phyloP scores from a whole-genome alignment of 176 grass and related monocot species.

The Aechmea fasciata region DNA sequence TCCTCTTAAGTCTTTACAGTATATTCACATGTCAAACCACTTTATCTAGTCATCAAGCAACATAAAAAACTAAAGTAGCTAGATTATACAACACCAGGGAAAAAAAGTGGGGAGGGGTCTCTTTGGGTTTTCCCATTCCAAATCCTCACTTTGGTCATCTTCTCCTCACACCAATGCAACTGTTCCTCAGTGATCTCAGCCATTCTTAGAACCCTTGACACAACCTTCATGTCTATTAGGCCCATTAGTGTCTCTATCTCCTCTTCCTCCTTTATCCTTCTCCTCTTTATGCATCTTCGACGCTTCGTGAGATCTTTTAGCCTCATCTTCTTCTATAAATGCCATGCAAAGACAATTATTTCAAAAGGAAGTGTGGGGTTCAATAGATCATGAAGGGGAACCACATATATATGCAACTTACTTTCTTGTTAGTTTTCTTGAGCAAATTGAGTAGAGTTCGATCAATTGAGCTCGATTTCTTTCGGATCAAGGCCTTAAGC shows the following conservation, averaged over 20 bases:
- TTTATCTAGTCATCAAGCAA: slow-evolving; percentile 46
- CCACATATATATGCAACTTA: slow-evolving; percentile 23
- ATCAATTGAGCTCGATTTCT: slow-evolving; percentile 29
- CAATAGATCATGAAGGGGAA: not conserved
- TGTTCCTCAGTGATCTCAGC: slow-evolving; percentile 59
- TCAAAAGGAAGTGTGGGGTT: not conserved
- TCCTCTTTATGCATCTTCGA: slow-evolving; percentile 50
- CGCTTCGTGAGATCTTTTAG: slow-evolving; percentile 56
- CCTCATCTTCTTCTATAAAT: slow-evolving; percentile 54
- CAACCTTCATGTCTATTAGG: slow-evolving; percentile 69
- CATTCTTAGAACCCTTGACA: slow-evolving; percentile 75
- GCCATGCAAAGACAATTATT: not conserved
- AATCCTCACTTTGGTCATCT: slow-evolving; percentile 65
- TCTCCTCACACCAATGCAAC: slow-evolving; percentile 91
- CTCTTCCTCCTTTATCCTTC: slow-evolving; percentile 46
- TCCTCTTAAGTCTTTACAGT: slow-evolving; percentile 28
- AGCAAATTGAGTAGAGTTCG: slow-evolving; percentile 25
- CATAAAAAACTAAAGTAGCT: slow-evolving; percentile 14
- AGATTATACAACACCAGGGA: slow-evolving; percentile 43
- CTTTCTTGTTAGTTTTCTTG: slow-evolving; percentile 47
- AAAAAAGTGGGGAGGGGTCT: slow-evolving; percentile 73
- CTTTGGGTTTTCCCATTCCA: slow-evolving; percentile 51
- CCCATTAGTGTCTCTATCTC: slow-evolving; percentile 66
- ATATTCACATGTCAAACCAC: slow-evolving; percentile 44
- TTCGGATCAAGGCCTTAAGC: slow-evolving; percentile 47